phyloP scores from a whole-genome alignment of 2,329 filamentous ascomycete genomes.

The Metarhizium guizhouense region DNA sequence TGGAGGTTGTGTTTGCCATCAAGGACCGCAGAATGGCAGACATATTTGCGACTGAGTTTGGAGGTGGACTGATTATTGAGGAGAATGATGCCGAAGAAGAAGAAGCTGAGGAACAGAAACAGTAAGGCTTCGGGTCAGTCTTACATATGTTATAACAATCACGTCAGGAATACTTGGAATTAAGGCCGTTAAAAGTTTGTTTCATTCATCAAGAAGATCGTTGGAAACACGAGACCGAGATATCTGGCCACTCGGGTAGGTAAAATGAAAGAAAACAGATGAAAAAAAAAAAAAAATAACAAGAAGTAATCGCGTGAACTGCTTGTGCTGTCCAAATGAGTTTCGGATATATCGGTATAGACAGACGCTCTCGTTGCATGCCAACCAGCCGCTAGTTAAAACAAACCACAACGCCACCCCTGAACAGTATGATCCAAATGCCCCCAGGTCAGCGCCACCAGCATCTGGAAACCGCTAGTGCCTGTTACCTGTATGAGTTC shows the following conservation, averaged over 20 bases:
- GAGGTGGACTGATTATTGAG: neutral
- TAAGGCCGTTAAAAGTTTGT: neutral
- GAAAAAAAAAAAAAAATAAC: neutral
- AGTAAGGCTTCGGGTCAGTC: neutral
- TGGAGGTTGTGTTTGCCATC: slow-evolving; percentile 6
- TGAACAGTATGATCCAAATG: neutral
- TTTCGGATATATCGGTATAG: too few relatives aligned
- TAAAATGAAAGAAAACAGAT: neutral
- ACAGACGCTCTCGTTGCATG: neutral
- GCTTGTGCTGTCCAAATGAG: too few relatives aligned
- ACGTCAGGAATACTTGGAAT: neutral
- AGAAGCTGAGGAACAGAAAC: neutral
- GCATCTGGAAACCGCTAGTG: neutral
- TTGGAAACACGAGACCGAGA: neutral
- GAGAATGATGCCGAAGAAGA: neutral
- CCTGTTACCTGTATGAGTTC: neutral
- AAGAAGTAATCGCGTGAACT: neutral
- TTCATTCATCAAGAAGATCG: neutral
- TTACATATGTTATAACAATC: neutral
- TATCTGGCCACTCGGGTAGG: neutral
- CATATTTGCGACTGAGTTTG: slow-evolving; percentile 6
- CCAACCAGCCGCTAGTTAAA: neutral
- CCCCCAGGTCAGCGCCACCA: neutral
- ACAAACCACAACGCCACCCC: neutral
- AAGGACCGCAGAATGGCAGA: slow-evolving; percentile 4